A percentile compares a stretch with the other conserved stretches of the same genome.
Evolutionary conservation across 257 asterid genomes (phyloP).

Genomic region (Penstemon newberryi): DNA sequence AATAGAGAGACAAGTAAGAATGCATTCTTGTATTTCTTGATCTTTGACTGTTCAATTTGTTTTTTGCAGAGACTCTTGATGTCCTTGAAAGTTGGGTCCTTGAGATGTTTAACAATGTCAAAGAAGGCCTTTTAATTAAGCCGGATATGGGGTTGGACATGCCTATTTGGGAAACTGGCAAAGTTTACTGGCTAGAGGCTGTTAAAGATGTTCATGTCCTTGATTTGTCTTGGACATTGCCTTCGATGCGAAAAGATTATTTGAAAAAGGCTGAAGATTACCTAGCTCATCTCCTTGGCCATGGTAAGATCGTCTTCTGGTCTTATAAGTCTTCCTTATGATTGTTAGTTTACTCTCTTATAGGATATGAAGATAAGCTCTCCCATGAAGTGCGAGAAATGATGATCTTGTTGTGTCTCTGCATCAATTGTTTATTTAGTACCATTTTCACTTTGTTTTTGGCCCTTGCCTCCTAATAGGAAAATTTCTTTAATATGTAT

Average conservation of each 20-base stretch:
- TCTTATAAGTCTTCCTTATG: constrained; percentile 13
- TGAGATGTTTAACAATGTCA: constrained; percentile 75
- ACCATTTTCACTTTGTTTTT: background rate
- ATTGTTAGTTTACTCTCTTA: constrained; percentile 1
- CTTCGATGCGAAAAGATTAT: constrained; percentile 81
- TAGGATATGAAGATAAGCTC: background rate
- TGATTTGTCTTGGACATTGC: constrained; percentile 88
- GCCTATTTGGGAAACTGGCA: constrained; percentile 87
- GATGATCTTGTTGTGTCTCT: constrained; percentile 18
- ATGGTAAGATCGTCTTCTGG: constrained; percentile 56
- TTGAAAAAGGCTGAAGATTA: constrained; percentile 91
- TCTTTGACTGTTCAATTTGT: constrained; percentile 20
- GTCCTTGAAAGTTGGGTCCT: constrained; percentile 85
- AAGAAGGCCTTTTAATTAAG: constrained; percentile 56
- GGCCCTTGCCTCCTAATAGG: constrained; percentile 12
- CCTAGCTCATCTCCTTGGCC: constrained; percentile 92
- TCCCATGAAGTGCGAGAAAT: constrained; percentile 5
- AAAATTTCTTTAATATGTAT: constrained; percentile 12
- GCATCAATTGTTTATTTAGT: constrained; percentile 1
- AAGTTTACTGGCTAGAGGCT: constrained; percentile 84
- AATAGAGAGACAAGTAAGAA: constrained; percentile 6
- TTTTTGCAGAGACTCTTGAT: constrained; percentile 77
- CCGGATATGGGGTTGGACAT: constrained; percentile 43
- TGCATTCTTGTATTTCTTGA: background rate
- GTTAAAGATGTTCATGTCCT: constrained; percentile 93